phyloP scores from a whole-genome alignment of 371 early-diverging fungal genomes.

The Thermomucor indicae-seudaticae region DNA sequence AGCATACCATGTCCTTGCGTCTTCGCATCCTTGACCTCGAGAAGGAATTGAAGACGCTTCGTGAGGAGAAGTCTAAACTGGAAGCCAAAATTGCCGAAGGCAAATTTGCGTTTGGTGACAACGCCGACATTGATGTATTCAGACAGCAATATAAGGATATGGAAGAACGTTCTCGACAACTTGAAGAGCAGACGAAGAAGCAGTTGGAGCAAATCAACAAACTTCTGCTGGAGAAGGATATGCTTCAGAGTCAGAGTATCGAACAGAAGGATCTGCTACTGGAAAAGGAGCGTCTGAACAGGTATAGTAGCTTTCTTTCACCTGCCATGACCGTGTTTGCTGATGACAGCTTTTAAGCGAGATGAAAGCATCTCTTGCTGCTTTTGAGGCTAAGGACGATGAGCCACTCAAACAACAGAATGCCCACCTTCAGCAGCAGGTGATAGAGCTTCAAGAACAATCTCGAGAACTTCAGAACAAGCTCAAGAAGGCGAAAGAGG shows the following conservation, averaged over 20 bases:
- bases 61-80: conserved; percentile 22
- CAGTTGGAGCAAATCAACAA: conserved; percentile 64
- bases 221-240: conserved; percentile 62
- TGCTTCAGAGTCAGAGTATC: conserved; percentile 49
- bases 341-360: conserved; percentile 24
- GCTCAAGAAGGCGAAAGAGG: conserved; percentile 75
- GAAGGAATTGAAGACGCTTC: conserved; percentile 36
- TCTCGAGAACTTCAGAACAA: conserved; percentile 51
- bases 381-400: conserved; percentile 64
- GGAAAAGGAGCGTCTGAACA: conserved; percentile 53
- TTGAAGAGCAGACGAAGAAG: conserved; percentile 59
- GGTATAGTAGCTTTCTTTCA: conserved; percentile 10
- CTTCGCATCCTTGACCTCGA: conserved; percentile 41
- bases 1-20: conserved; percentile 32
- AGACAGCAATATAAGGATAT: conserved; percentile 23
- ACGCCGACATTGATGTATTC: conserved; percentile 28
- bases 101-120: conserved; percentile 30
- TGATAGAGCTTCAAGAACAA: conserved; percentile 57
- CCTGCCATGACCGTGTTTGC: not conserved
- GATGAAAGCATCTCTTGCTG: conserved; percentile 65
- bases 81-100: conserved; percentile 34
- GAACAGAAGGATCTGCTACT: conserved; percentile 52
- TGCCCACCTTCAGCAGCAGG: conserved; percentile 50
- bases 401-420: conserved; percentile 54
- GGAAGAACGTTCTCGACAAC: conserved; percentile 39